Percentiles rank a stretch among this genome's conserved stretches.
phyloP scores from a whole-genome alignment of 129 eudicot genomes.

The Helianthus tuberosus region DNA sequence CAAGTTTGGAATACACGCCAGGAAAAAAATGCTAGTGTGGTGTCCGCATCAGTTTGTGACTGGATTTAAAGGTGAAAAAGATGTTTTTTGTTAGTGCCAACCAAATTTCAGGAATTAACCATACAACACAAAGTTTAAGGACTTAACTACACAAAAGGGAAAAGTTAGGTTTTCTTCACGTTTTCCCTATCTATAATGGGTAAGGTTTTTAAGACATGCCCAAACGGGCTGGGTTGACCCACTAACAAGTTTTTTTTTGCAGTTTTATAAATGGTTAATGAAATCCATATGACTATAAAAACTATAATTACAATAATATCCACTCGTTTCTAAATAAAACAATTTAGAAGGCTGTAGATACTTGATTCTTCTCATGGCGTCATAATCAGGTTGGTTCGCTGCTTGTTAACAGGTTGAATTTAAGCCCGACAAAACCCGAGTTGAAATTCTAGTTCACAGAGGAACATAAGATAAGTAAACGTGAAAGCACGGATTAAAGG shows the following conservation, averaged over 20 bases:
- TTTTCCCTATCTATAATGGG: neutral
- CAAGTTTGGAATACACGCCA: neutral
- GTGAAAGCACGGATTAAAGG: neutral
- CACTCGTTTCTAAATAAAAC: neutral
- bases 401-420: neutral
- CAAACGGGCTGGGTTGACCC: constrained; percentile 2
- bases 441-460: neutral
- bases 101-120: neutral
- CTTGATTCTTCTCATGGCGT: neutral
- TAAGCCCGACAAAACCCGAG: neutral
- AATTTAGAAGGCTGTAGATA: neutral
- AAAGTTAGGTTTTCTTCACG: neutral
- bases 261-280: neutral
- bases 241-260: neutral
- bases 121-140: neutral
- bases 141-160: neutral
- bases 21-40: too few species aligned
- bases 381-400: neutral
- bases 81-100: neutral
- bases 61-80: neutral
- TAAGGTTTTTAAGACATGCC: neutral
- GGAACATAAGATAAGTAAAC: neutral
- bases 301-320: neutral
- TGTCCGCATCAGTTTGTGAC: too few species aligned
- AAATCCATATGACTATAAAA: neutral